A percentile compares a stretch with the other conserved stretches of the same genome.
phyloP scores from a whole-genome alignment of 129 eudicot genomes.

The Ambrosia artemisiifolia region DNA sequence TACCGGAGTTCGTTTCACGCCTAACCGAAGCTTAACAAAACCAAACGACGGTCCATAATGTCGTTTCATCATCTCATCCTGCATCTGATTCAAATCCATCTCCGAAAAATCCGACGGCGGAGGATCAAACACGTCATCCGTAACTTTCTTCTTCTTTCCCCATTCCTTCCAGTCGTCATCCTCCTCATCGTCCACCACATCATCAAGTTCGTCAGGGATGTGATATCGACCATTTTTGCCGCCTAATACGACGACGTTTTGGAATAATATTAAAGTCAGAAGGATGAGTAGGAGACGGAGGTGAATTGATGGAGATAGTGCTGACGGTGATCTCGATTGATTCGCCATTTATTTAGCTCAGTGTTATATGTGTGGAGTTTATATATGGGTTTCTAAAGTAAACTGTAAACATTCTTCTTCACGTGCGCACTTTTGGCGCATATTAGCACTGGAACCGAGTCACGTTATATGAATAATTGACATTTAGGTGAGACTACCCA shows the following conservation, averaged over 20 bases:
- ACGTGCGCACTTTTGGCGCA: slow-evolving; percentile 28
- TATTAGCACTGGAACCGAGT: neutral
- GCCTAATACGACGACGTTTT: slow-evolving; percentile 21
- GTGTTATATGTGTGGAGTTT: neutral
- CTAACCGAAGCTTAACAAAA: slow-evolving; percentile 74
- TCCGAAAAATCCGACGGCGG: slow-evolving; percentile 59
- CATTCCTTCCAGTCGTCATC: slow-evolving; percentile 86
- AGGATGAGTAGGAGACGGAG: slow-evolving; percentile 27
- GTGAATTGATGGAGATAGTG: neutral
- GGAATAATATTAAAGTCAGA: slow-evolving; percentile 37
- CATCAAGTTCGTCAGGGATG: slow-evolving; percentile 83
- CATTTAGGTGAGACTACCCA: slow-evolving; percentile 1
- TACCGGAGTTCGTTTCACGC: slow-evolving; percentile 67
- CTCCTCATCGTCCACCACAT: slow-evolving; percentile 89
- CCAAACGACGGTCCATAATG: slow-evolving; percentile 78
- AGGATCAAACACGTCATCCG: slow-evolving; percentile 45
- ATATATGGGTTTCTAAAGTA: slow-evolving; percentile 13
- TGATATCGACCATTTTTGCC: slow-evolving; percentile 42
- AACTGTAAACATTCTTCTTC: slow-evolving; percentile 12
- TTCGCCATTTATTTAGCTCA: slow-evolving; percentile 19
- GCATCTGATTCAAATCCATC: slow-evolving; percentile 47
- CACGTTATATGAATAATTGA: neutral
- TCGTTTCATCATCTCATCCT: slow-evolving; percentile 77
- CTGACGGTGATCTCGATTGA: slow-evolving; percentile 13
- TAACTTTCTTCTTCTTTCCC: slow-evolving; percentile 57